A percentile compares a stretch with the other conserved stretches of the same genome.
These are phyloP conservation scores for Passiflora organensis DNA, from an alignment of 345 rosid species.

Conservation along the genomic window DNA sequence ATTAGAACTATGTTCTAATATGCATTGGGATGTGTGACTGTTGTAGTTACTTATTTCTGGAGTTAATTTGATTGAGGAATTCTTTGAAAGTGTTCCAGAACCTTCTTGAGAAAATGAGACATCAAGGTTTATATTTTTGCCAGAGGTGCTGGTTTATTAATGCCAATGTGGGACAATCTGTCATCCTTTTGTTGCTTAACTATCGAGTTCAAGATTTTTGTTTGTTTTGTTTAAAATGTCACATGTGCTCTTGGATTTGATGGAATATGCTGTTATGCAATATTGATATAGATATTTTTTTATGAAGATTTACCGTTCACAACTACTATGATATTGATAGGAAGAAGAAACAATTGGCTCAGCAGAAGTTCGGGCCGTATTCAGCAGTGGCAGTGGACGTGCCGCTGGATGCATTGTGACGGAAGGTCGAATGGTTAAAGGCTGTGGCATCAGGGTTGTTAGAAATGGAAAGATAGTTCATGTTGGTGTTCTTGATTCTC, in stretches of 20 bases:
- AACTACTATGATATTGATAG: conserved; percentile 35
- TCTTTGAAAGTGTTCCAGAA: too few species aligned
- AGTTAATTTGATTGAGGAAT: too few species aligned
- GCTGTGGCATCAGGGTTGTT: conserved; percentile 71
- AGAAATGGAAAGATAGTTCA: conserved; percentile 63
- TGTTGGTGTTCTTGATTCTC: conserved; percentile 73
- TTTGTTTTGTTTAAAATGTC: background rate
- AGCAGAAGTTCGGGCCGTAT: conserved; percentile 82
- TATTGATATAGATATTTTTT: conserved; percentile 1
- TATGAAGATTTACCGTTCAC: conserved; percentile 15
- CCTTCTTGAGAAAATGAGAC: too few species aligned
- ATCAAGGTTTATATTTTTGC: too few species aligned
- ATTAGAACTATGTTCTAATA: too few species aligned
- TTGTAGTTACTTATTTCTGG: too few species aligned
- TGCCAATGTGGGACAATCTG: too few species aligned
- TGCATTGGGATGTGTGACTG: too few species aligned
- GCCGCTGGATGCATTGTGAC: conserved; percentile 98
- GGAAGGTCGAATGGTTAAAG: conserved; percentile 82
- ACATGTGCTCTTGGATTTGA: background rate
- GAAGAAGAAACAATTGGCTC: conserved; percentile 81
- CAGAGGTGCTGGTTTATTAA: too few species aligned
- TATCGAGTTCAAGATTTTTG: too few species aligned
- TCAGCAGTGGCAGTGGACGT: conserved; percentile 97
- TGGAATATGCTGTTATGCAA: background rate
- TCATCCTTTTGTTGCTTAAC: too few species aligned